These are phyloP conservation scores for Pelargonium australe DNA, from an alignment of 441 rosid genomes.

Conservation along the genomic window DNA sequence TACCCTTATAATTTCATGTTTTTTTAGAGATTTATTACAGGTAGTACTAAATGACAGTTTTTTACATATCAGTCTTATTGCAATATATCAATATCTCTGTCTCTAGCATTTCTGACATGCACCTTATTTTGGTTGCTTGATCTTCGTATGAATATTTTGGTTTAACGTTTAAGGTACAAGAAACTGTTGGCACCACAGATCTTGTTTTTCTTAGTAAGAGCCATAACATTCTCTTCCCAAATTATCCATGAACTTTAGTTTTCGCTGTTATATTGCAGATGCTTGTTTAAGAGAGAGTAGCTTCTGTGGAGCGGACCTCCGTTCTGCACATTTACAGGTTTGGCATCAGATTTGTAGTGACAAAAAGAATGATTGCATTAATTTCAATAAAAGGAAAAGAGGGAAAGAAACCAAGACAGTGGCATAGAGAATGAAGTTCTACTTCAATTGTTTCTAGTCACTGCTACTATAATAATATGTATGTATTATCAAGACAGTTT, in stretches of 20 bases:
- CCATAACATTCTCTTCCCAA: background rate
- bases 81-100: background rate
- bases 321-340: conserved; percentile 90
- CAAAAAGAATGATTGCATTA: background rate
- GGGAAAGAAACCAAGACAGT: background rate
- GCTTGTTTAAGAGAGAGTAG: conserved; percentile 76
- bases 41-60: background rate
- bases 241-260: conserved; percentile 10
- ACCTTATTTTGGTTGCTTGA: background rate
- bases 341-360: conserved; percentile 1
- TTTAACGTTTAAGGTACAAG: background rate
- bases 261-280: conserved; percentile 43
- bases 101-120: background rate
- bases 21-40: background rate
- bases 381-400: background rate
- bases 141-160: background rate
- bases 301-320: conserved; percentile 83
- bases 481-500: background rate
- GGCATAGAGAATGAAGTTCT: background rate
- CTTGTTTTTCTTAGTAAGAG: background rate
- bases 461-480: background rate
- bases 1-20: background rate
- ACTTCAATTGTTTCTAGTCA: background rate
- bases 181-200: background rate
- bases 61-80: background rate